Percentiles rank a stretch among this genome's conserved stretches.
Conservation (phyloP, 2,329 filamentous ascomycete genomes). For the Ophiostoma piceae region DNA sequence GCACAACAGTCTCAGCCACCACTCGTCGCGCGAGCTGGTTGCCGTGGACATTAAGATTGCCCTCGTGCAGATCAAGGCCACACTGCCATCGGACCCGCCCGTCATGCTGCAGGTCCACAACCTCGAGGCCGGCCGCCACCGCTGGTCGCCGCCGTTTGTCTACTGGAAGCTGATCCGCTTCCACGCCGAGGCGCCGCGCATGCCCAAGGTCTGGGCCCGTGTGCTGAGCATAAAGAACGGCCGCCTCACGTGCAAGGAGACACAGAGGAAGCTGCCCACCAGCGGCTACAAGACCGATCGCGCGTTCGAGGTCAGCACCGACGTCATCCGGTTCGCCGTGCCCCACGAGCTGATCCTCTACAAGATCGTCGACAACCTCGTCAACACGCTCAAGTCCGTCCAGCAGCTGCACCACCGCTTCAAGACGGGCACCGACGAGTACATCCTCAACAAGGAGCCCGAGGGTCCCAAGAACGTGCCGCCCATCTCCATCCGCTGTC, state of each 20-base stretch:
- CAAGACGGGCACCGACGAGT: constrained; percentile 79
- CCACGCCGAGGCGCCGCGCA: constrained; percentile 79
- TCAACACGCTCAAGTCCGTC: constrained; percentile 80
- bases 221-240: constrained; percentile 77
- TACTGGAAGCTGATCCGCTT: constrained; percentile 73
- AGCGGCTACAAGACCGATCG: constrained; percentile 64
- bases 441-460: constrained; percentile 77
- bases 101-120: constrained; percentile 86
- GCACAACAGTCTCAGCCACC: background rate
- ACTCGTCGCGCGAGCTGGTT: constrained; percentile 57
- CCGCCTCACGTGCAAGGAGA: constrained; percentile 65
- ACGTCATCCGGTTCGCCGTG: constrained; percentile 80
- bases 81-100: constrained; percentile 81
- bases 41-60: constrained; percentile 76
- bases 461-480: constrained; percentile 83
- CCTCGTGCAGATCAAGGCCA: constrained; percentile 80
- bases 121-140: constrained; percentile 74
- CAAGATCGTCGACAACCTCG: constrained; percentile 86
- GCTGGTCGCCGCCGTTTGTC: constrained; percentile 81
- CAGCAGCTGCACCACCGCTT: constrained; percentile 93
- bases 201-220: constrained; percentile 79
- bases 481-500: constrained; percentile 74
- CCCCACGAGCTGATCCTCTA: constrained; percentile 89
- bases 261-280: constrained; percentile 56
- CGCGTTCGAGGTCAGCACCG: constrained; percentile 75